Evolutionary conservation across 2,329 filamentous ascomycete species (phyloP).

Genomic region (Calonectria pauciramosa): DNA sequence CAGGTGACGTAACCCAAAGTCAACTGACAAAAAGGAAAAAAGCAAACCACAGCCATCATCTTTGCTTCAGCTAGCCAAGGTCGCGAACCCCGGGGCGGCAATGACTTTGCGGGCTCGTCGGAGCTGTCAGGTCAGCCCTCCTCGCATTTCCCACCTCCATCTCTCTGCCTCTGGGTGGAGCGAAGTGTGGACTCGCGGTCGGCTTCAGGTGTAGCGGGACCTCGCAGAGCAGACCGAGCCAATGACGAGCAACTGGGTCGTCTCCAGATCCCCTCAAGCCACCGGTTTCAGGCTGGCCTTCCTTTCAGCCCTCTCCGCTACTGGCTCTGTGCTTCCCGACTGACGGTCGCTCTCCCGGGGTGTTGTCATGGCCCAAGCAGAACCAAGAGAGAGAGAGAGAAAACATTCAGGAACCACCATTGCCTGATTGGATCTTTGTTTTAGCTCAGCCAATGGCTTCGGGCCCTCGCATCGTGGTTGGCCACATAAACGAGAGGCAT

Average conservation of each 20-base stretch:
- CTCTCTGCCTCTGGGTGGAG: neutral
- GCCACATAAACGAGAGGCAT: neutral
- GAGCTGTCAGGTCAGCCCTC: slow-evolving; percentile 3
- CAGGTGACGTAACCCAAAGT: neutral
- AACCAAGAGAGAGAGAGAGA: neutral
- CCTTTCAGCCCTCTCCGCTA: neutral
- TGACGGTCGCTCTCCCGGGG: neutral
- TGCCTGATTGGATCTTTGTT: slow-evolving; percentile 7
- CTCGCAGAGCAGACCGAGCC: neutral
- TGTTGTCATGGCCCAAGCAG: neutral
- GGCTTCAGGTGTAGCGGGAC: slow-evolving; percentile 18
- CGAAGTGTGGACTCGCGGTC: neutral
- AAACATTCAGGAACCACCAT: neutral
- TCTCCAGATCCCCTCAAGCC: neutral
- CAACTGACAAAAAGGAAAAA: neutral
- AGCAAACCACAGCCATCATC: neutral
- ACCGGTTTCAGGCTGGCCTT: slow-evolving; percentile 16
- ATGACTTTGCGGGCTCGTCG: neutral
- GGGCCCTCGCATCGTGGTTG: neutral
- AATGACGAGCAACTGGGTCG: neutral
- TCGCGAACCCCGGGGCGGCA: neutral
- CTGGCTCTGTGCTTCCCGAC: neutral
- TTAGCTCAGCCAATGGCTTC: slow-evolving; percentile 10
- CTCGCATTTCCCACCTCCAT: neutral
- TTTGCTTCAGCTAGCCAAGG: neutral